These are phyloP conservation scores for Penicillium chermesinum DNA, from an alignment of 495 filamentous ascomycete species.

Conservation along the genomic window DNA sequence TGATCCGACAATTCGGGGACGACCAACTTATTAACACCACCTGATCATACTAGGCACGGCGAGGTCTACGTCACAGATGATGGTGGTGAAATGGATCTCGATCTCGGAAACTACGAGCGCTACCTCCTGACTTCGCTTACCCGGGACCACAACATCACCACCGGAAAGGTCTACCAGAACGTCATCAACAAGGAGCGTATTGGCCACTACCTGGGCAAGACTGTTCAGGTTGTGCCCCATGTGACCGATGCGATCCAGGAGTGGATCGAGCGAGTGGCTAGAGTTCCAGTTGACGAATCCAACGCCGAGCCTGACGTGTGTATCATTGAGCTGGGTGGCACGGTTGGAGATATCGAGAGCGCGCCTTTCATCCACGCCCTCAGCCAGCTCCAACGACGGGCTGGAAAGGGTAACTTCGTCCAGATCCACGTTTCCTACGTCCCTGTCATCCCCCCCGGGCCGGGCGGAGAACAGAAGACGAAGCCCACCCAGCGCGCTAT, in stretches of 20 bases:
- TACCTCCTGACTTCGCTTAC: slow-evolving; percentile 23
- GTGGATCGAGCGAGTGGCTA: slow-evolving; percentile 85
- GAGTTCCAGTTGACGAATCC: slow-evolving; percentile 82
- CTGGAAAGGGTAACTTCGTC: slow-evolving; percentile 75
- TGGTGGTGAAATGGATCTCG: slow-evolving; percentile 81
- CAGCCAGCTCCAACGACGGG: slow-evolving; percentile 64
- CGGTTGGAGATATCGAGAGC: slow-evolving; percentile 87
- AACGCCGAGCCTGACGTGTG: slow-evolving; percentile 83
- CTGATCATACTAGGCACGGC: slow-evolving; percentile 49
- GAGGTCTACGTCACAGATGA: slow-evolving; percentile 72
- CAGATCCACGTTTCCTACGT: slow-evolving; percentile 52
- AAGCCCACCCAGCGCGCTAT: slow-evolving; percentile 94
- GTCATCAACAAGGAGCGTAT: slow-evolving; percentile 75
- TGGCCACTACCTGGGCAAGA: slow-evolving; percentile 86
- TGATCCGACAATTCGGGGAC: slow-evolving; percentile 1
- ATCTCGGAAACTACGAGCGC: slow-evolving; percentile 90
- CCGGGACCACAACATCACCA: slow-evolving; percentile 38
- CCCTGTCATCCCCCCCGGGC: slow-evolving; percentile 27
- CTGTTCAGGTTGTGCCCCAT: slow-evolving; percentile 92
- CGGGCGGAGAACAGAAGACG: slow-evolving; percentile 73
- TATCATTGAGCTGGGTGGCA: slow-evolving; percentile 70
- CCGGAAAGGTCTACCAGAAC: slow-evolving; percentile 87
- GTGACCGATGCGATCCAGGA: slow-evolving; percentile 86
- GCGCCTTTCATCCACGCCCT: slow-evolving; percentile 86
- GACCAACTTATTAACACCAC: background rate